Conservation (phyloP, 2,329 filamentous ascomycete genomes). For the Alternaria arborescens region DNA sequence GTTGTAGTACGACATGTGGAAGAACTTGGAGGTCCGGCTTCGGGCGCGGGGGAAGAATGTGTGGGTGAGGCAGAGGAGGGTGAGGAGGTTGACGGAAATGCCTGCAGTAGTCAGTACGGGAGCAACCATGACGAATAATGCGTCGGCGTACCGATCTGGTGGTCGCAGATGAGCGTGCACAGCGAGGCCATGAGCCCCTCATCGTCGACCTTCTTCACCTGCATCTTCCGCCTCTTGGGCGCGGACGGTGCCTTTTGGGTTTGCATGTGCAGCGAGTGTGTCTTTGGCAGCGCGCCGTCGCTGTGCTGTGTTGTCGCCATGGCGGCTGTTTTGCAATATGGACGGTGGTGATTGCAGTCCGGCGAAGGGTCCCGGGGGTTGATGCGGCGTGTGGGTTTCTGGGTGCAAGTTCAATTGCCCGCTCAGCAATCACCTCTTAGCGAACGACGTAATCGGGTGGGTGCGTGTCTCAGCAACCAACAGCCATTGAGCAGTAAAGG, state of each 20-base stretch:
- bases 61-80: slow-evolving; percentile 83
- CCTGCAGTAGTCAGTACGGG: slow-evolving; percentile 59
- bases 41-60: slow-evolving; percentile 82
- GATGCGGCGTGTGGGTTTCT: slow-evolving; percentile 2
- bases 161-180: slow-evolving; percentile 75
- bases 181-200: slow-evolving; percentile 69
- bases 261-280: slow-evolving; percentile 20
- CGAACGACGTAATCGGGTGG: slow-evolving; percentile 24
- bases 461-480: slow-evolving; percentile 25
- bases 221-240: slow-evolving; percentile 29
- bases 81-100: slow-evolving; percentile 84
- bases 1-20: slow-evolving; percentile 85
- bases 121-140: too few species aligned
- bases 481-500: slow-evolving; percentile 32
- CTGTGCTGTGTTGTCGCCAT: slow-evolving; percentile 24
- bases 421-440: slow-evolving; percentile 12
- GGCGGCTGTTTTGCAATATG: slow-evolving; percentile 23
- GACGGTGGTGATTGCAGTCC: background rate
- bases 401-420: background rate
- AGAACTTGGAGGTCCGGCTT: slow-evolving; percentile 84
- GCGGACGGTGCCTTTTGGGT: slow-evolving; percentile 19
- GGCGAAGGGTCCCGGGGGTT: background rate
- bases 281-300: slow-evolving; percentile 16
- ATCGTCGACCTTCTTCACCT: slow-evolving; percentile 65
- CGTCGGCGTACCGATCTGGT: slow-evolving; percentile 76